Conservation (phyloP, 192 early-diverging fungal genomes). For the Gigaspora rosea region DNA sequence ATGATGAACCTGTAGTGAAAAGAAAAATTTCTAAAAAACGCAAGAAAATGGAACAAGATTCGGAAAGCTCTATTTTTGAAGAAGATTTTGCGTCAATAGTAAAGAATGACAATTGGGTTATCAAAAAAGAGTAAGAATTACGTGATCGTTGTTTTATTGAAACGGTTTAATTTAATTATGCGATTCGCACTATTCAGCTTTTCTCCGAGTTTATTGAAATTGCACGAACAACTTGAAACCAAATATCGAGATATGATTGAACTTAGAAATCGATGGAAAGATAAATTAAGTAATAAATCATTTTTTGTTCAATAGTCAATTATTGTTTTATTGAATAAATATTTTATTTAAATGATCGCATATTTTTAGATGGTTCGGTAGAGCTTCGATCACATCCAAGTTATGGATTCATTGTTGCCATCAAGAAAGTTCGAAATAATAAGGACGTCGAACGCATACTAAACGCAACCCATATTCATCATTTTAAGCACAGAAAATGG, state of each 20-base stretch:
- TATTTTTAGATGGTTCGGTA: slow-evolving; percentile 12
- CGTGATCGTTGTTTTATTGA: too few relatives aligned
- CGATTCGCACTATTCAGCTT: slow-evolving; percentile 32
- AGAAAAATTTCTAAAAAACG: background rate
- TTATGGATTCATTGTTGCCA: slow-evolving; percentile 23
- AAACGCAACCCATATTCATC: slow-evolving; percentile 5
- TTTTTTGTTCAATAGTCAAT: background rate
- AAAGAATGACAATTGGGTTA: slow-evolving; percentile 50
- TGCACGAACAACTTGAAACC: slow-evolving; percentile 45
- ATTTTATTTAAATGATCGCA: background rate
- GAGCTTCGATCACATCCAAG: slow-evolving; percentile 21
- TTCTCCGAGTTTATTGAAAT: slow-evolving; percentile 36
- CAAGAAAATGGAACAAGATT: background rate
- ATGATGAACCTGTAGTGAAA: background rate
- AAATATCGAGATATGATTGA: slow-evolving; percentile 46
- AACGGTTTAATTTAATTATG: too few relatives aligned
- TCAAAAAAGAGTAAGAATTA: slow-evolving; percentile 40
- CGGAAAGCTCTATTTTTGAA: background rate
- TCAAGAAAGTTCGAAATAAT: background rate
- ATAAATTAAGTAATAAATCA: slow-evolving; percentile 36
- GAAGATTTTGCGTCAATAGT: background rate
- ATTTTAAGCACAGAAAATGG: background rate
- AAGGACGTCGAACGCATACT: background rate
- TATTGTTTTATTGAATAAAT: background rate
- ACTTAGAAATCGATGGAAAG: slow-evolving; percentile 45